Conservation (phyloP, 2,329 filamentous ascomycete species). For the Xylariales sp. region DNA sequence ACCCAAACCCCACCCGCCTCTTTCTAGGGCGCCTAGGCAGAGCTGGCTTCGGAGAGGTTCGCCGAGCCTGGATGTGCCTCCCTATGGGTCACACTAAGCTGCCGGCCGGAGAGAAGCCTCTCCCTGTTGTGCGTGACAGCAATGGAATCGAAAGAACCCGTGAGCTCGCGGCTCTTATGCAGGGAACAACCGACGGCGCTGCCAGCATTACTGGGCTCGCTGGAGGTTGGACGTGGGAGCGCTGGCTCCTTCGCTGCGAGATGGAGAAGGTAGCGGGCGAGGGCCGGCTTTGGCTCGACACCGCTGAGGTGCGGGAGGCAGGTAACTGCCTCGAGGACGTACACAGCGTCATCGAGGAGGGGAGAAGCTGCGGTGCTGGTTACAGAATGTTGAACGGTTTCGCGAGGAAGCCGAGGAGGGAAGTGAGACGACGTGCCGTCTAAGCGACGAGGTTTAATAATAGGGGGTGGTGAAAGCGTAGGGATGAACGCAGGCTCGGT, state of each 20-base stretch:
- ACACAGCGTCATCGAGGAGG: slow-evolving; percentile 72
- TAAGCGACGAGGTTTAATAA: background rate
- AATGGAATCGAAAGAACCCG: slow-evolving; percentile 57
- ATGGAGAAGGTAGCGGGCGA: slow-evolving; percentile 82
- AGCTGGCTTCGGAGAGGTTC: slow-evolving; percentile 82
- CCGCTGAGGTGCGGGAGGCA: slow-evolving; percentile 65
- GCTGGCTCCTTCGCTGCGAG: slow-evolving; percentile 91
- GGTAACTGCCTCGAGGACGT: slow-evolving; percentile 70
- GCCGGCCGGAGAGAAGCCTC: slow-evolving; percentile 53
- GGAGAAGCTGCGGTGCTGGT: slow-evolving; percentile 66
- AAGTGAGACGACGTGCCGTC: slow-evolving; percentile 8
- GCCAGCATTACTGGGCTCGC: slow-evolving; percentile 83
- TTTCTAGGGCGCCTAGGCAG: slow-evolving; percentile 81
- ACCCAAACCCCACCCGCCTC: slow-evolving; percentile 82
- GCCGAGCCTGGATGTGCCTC: slow-evolving; percentile 88
- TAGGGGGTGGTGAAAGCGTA: background rate
- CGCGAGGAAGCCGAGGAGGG: slow-evolving; percentile 67
- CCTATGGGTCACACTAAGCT: slow-evolving; percentile 75
- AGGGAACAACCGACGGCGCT: slow-evolving; percentile 77
- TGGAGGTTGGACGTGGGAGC: slow-evolving; percentile 93
- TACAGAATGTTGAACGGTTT: slow-evolving; percentile 73
- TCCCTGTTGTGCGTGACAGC: slow-evolving; percentile 48
- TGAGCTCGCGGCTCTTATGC: slow-evolving; percentile 70
- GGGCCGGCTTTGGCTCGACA: slow-evolving; percentile 64
- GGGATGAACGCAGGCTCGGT: background rate